Base-by-base conservation (phyloP, 768 basidiomycete species). In the Boletus sp. region DNA sequence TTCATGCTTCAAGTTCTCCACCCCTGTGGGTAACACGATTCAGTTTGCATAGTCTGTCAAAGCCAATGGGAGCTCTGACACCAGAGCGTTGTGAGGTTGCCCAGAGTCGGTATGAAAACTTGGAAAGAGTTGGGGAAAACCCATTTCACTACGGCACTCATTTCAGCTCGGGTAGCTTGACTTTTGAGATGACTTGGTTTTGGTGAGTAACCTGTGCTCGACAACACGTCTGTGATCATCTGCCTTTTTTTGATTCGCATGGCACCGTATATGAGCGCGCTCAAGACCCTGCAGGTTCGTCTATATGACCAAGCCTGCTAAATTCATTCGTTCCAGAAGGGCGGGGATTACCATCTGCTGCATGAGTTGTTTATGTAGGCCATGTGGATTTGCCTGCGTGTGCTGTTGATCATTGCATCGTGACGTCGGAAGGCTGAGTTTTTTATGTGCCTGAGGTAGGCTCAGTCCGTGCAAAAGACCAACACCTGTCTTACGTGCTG, bases 121-220 rank as follows among this genome's bases (percentile, higher is more conserved):
- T 95, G 11, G 72, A 85, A 64, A 85, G 91, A 58, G 89, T 96
- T 2, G 89, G 74, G 8, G 94, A 98, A 72, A 81, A 83, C 35
- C 94, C 94, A 0, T 96, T 96, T 72, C 90, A 93, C 66, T 94
- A 92, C 59, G 90, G 95, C 41, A 97, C 95, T 0, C 95, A 98
- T 68, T 98, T 94, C 67, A 92, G 90, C 67, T 95, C 93, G 10
- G 68, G 50, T 17, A 71, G 17, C 7, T 40, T 45, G 1, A 5
- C 28, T 46, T 48, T 20, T 5, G 2, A n/a, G 2, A 20, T 30
- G 7, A 29, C 0, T 14, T 29, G 33, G 17, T 33, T 49, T 46
- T 18, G 41, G 20, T 10, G 36, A 41, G 4, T 69, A 12, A 67
- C 42, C 10, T 8, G 0, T 46, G 2, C 18, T 45, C 49, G 8